Conservation (phyloP, 2,329 filamentous ascomycete genomes). For the Sclerotinia glacialis region DNA sequence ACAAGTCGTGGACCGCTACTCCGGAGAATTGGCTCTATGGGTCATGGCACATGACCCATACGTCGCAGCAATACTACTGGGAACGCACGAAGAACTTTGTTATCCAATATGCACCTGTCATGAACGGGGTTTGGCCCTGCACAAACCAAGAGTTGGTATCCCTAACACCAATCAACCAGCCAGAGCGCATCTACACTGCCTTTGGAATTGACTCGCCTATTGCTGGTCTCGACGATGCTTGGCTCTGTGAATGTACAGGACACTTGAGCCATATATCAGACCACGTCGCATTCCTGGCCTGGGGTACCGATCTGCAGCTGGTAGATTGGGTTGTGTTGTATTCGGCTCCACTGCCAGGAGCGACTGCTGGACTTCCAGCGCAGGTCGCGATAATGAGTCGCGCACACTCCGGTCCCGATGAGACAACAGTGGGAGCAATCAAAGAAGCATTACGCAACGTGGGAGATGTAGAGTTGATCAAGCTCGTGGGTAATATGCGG, state of each 20-base stretch:
- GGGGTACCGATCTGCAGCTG: background rate
- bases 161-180: conserved; percentile 12
- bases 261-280: conserved; percentile 15
- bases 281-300: conserved; percentile 18
- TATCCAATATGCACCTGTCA: conserved; percentile 12
- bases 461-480: background rate
- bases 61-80: conserved; percentile 18
- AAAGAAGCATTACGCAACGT: background rate
- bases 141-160: conserved; percentile 16
- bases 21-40: conserved; percentile 17
- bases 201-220: conserved; percentile 14
- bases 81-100: conserved; percentile 17
- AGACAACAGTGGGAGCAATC: background rate
- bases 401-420: background rate
- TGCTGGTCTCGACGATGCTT: conserved; percentile 12
- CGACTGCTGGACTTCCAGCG: conserved; percentile 17
- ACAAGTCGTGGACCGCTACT: conserved; percentile 12
- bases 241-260: conserved; percentile 14
- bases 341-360: conserved; percentile 11
- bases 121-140: conserved; percentile 16
- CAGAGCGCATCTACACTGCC: conserved; percentile 15
- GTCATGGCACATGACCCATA: conserved; percentile 10
- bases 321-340: conserved; percentile 11
- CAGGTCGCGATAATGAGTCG: conserved; percentile 18
- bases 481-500: conserved; percentile 10